Conservation (phyloP, 1,139 yeast species). For the Protomyces gravidus region DNA sequence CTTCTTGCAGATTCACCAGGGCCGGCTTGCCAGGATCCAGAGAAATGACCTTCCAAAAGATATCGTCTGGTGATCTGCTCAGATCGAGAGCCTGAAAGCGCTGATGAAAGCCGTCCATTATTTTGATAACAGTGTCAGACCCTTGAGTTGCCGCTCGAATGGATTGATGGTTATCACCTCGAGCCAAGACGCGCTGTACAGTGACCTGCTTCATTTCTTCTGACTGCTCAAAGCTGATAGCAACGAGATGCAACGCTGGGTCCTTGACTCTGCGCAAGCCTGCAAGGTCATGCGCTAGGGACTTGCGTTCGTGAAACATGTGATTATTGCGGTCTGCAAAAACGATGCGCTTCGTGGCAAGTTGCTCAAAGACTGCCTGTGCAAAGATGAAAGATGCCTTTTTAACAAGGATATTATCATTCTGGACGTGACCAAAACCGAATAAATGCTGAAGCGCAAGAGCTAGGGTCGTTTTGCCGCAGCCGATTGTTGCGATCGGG, state of each 20-base stretch:
- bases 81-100: slow-evolving; percentile 55
- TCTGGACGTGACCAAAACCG: slow-evolving; percentile 74
- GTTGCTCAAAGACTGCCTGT: slow-evolving; percentile 47
- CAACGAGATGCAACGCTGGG: slow-evolving; percentile 47
- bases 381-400: slow-evolving; percentile 50
- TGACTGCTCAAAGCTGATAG: slow-evolving; percentile 61
- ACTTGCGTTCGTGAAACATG: slow-evolving; percentile 61
- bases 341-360: slow-evolving; percentile 48
- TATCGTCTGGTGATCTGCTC: slow-evolving; percentile 54
- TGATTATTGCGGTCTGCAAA: slow-evolving; percentile 83
- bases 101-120: slow-evolving; percentile 68
- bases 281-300: slow-evolving; percentile 55
- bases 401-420: slow-evolving; percentile 61
- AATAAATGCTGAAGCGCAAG: slow-evolving; percentile 55
- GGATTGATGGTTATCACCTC: slow-evolving; percentile 92
- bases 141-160: slow-evolving; percentile 56
- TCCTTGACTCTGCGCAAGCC: slow-evolving; percentile 24
- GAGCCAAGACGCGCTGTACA: slow-evolving; percentile 51
- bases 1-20: slow-evolving; percentile 48
- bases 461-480: slow-evolving; percentile 89
- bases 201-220: slow-evolving; percentile 48
- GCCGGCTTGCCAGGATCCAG: slow-evolving; percentile 55
- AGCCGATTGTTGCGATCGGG: slow-evolving; percentile 87
- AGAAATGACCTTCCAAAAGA: slow-evolving; percentile 62
- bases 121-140: slow-evolving; percentile 49